Conservation (phyloP, 768 basidiomycete species). For the Pholiota molesta region DNA sequence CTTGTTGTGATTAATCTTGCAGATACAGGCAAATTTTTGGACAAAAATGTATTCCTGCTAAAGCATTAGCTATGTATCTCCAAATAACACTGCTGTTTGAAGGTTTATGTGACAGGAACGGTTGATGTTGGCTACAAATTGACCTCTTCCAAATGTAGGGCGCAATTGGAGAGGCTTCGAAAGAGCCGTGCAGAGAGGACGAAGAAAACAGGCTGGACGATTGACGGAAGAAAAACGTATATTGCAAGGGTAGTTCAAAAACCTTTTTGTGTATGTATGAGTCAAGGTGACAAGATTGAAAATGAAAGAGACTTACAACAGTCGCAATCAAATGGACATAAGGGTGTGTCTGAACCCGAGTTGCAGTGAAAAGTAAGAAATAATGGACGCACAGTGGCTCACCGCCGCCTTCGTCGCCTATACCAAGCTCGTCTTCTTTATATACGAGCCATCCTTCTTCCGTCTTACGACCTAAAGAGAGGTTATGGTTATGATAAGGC, state of each 20-base stretch:
- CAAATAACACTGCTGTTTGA: slow-evolving; percentile 19
- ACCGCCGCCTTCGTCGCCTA: slow-evolving; percentile 74
- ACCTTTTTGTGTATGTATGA: slow-evolving; percentile 15
- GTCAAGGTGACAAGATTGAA: neutral
- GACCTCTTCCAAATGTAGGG: slow-evolving; percentile 35
- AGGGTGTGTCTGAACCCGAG: slow-evolving; percentile 63
- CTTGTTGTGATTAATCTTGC: too few relatives aligned
- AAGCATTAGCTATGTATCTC: slow-evolving; percentile 14
- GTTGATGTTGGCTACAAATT: slow-evolving; percentile 37
- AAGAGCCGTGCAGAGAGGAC: slow-evolving; percentile 31
- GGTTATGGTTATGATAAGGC: neutral
- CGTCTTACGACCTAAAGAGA: slow-evolving; percentile 65
- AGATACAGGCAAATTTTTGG: too few relatives aligned
- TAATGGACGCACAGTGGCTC: slow-evolving; percentile 26
- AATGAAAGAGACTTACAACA: slow-evolving; percentile 64
- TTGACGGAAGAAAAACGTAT: slow-evolving; percentile 1
- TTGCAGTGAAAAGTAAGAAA: slow-evolving; percentile 26
- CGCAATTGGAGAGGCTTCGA: slow-evolving; percentile 44
- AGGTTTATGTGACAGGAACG: slow-evolving; percentile 23
- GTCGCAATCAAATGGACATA: slow-evolving; percentile 89
- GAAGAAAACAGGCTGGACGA: neutral
- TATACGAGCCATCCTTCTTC: slow-evolving; percentile 81
- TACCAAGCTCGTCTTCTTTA: slow-evolving; percentile 83
- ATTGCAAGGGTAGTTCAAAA: slow-evolving; percentile 23
- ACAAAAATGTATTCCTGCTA: slow-evolving; percentile 26